phyloP scores from a whole-genome alignment of 345 rosid species.

The Boechera divaricarpa region DNA sequence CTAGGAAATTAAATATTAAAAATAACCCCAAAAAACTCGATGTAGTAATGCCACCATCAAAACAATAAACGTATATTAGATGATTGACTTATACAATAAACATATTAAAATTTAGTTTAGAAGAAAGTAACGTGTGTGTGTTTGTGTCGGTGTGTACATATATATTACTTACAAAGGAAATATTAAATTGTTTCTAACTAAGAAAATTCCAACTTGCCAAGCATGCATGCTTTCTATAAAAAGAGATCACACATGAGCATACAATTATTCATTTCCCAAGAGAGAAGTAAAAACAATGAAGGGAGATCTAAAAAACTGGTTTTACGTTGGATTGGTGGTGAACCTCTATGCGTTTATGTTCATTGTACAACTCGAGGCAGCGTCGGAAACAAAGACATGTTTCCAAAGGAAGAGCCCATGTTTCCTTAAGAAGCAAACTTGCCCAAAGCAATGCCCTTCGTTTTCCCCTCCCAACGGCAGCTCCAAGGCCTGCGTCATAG shows the following conservation, averaged over 20 bases:
- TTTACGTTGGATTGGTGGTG: constrained; percentile 22
- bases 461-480: constrained; percentile 40
- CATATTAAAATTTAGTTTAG: background rate
- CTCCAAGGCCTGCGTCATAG: constrained; percentile 46
- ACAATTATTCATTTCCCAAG: background rate
- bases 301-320: constrained; percentile 12
- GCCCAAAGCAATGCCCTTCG: constrained; percentile 51
- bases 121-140: constrained; percentile 12
- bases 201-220: constrained; percentile 24
- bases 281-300: constrained; percentile 30
- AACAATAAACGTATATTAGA: background rate
- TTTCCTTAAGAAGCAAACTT: constrained; percentile 43
- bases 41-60: background rate
- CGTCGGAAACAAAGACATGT: constrained; percentile 36
- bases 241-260: constrained; percentile 15
- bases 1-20: background rate
- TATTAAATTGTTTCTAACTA: background rate
- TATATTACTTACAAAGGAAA: background rate
- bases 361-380: constrained; percentile 39
- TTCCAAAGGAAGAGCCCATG: constrained; percentile 43
- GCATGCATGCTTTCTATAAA: constrained; percentile 25
- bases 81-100: constrained; percentile 1
- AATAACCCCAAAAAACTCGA: background rate
- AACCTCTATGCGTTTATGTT: constrained; percentile 16
- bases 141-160: constrained; percentile 26